A percentile compares a stretch with the other conserved stretches of the same genome.
These are phyloP conservation scores for Platanthera zijinensis DNA, from an alignment of 106 monocot genomes.

Conservation along the genomic window DNA sequence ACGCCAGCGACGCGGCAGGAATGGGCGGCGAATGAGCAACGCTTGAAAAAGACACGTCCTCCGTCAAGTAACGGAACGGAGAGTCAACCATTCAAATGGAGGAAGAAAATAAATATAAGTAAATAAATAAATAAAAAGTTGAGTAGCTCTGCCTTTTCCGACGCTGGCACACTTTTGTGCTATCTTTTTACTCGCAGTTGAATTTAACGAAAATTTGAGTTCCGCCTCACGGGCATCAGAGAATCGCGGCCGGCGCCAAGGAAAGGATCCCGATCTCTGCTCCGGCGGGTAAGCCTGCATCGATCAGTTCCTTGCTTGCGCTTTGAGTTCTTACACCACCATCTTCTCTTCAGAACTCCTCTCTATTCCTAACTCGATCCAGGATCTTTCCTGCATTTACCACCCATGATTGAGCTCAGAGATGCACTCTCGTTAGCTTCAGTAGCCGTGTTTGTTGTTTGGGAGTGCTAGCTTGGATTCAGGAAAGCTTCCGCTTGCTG, in stretches of 20 bases:
- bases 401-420: neutral
- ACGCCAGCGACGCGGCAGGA: too few species aligned
- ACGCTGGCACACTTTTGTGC: neutral
- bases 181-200: neutral
- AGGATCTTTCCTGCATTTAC: neutral
- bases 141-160: neutral
- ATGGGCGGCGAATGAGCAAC: neutral
- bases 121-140: too few species aligned
- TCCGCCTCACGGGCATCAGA: neutral
- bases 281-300: neutral
- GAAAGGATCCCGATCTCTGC: conserved; percentile 2
- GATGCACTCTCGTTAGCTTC: neutral
- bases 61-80: conserved; percentile 2
- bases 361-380: neutral
- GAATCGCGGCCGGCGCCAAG: neutral
- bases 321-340: neutral
- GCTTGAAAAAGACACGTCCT: neutral
- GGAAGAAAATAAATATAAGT: neutral
- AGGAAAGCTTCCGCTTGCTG: neutral
- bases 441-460: neutral
- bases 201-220: conserved; percentile 5
- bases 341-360: neutral
- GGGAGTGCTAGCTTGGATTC: neutral
- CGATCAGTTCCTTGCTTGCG: neutral
- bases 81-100: neutral